phyloP scores from a whole-genome alignment of 805 yeast species.

The Blastobotrys robertii region DNA sequence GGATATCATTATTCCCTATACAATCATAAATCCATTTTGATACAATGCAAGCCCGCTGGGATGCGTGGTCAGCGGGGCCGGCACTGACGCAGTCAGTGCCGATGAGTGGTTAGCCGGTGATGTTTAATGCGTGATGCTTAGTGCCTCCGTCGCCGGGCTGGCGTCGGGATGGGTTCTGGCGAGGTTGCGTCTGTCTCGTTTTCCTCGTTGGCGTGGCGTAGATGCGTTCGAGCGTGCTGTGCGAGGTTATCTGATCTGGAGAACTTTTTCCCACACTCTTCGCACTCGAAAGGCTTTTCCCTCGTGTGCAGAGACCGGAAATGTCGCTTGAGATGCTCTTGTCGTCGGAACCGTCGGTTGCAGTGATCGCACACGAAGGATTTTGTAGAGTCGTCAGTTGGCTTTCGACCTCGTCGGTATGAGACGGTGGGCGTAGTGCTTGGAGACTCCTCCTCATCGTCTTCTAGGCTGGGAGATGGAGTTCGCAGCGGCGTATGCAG shows the following conservation, averaged over 20 bases:
- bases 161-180: too few relatives aligned
- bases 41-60: too few relatives aligned
- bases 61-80: not conserved
- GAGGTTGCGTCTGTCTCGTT: too few relatives aligned
- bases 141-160: too few relatives aligned
- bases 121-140: too few relatives aligned
- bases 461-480: not conserved
- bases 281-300: slow-evolving; percentile 42
- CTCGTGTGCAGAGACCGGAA: slow-evolving; percentile 60
- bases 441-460: not conserved
- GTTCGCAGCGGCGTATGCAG: not conserved
- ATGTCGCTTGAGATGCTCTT: slow-evolving; percentile 70
- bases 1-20: not conserved
- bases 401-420: slow-evolving; percentile 6
- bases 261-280: slow-evolving; percentile 25
- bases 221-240: slow-evolving; percentile 26
- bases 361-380: slow-evolving; percentile 43
- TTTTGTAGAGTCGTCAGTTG: slow-evolving; percentile 5
- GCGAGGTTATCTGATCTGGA: slow-evolving; percentile 28
- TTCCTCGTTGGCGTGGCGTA: not conserved
- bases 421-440: not conserved
- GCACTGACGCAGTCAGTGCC: too few relatives aligned
- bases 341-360: slow-evolving; percentile 57
- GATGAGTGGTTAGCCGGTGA: too few relatives aligned
- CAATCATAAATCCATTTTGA: too few relatives aligned